These are phyloP conservation scores for Dendrobium chrysotoxum DNA, from an alignment of 106 monocot species.

Conservation along the genomic window DNA sequence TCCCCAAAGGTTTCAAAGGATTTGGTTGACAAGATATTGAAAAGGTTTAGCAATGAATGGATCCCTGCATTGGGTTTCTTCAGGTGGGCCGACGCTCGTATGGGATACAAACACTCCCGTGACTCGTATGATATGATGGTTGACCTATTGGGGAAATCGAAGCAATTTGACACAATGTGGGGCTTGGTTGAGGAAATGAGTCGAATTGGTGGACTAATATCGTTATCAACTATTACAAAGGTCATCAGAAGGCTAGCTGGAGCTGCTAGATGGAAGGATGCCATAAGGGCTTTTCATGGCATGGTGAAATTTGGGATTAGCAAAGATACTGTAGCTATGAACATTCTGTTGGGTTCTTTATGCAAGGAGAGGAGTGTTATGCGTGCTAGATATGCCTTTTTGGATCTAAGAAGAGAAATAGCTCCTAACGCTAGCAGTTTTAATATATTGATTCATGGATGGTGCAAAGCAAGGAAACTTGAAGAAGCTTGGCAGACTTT, in stretches of 20 bases:
- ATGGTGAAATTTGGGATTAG: constrained; percentile 61
- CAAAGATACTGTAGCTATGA: constrained; percentile 65
- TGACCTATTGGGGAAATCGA: constrained; percentile 81
- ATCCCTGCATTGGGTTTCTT: constrained; percentile 78
- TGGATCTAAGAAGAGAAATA: constrained; percentile 37
- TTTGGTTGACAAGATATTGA: constrained; percentile 44
- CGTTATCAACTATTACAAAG: constrained; percentile 61
- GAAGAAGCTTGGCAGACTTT: constrained; percentile 53
- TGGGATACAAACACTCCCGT: constrained; percentile 31
- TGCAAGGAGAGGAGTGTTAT: constrained; percentile 81
- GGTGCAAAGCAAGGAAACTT: constrained; percentile 73
- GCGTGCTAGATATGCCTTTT: constrained; percentile 55
- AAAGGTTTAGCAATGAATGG: constrained; percentile 73
- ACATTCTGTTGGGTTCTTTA: constrained; percentile 63
- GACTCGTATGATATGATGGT: constrained; percentile 74
- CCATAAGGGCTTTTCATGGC: constrained; percentile 40
- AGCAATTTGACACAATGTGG: constrained; percentile 79
- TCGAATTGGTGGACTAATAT: constrained; percentile 38
- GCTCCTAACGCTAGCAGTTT: constrained; percentile 63
- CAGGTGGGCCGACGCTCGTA: constrained; percentile 53
- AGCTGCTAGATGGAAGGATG: constrained; percentile 68
- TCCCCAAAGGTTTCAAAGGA: constrained; percentile 28
- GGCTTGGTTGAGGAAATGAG: constrained; percentile 60
- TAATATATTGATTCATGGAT: constrained; percentile 79
- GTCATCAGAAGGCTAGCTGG: constrained; percentile 77